These are phyloP conservation scores for Tympanopsis confertula DNA, from an alignment of 2,329 filamentous ascomycete genomes.

Conservation along the genomic window DNA sequence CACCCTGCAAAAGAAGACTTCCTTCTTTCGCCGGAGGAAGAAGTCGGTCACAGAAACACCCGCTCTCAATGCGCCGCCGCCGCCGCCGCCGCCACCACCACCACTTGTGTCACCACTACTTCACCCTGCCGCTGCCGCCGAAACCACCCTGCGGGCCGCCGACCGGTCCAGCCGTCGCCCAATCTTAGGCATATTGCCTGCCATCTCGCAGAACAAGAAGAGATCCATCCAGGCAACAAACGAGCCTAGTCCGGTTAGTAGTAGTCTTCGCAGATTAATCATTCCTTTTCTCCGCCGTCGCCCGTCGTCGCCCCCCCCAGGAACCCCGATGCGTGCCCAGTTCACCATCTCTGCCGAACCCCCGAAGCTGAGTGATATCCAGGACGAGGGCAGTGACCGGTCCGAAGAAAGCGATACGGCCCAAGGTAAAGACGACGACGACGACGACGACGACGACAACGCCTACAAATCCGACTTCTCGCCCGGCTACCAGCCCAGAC, in stretches of 20 bases:
- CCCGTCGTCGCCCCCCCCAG: slow-evolving; percentile 11
- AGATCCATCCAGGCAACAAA: slow-evolving; percentile 9
- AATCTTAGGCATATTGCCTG: neutral
- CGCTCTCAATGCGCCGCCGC: slow-evolving; percentile 19
- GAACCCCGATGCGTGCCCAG: slow-evolving; percentile 11
- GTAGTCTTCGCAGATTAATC: slow-evolving; percentile 78
- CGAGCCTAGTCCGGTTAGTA: slow-evolving; percentile 49
- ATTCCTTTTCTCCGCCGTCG: slow-evolving; percentile 58
- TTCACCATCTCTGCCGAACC: slow-evolving; percentile 4
- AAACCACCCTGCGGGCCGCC: slow-evolving; percentile 13
- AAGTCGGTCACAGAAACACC: slow-evolving; percentile 65
- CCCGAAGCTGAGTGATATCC: slow-evolving; percentile 1
- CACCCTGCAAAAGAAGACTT: slow-evolving; percentile 77
- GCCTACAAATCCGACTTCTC: slow-evolving; percentile 46
- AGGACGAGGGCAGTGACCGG: slow-evolving; percentile 3
- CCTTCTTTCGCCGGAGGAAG: slow-evolving; percentile 88
- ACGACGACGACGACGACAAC: slow-evolving; percentile 9
- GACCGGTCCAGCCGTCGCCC: slow-evolving; percentile 6
- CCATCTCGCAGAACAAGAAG: neutral
- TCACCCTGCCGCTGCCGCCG: slow-evolving; percentile 16
- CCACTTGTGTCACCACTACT: slow-evolving; percentile 16
- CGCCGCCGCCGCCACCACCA: slow-evolving; percentile 20
- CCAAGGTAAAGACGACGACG: slow-evolving; percentile 2
- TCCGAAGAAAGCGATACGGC: neutral
- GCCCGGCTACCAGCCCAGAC: slow-evolving; percentile 62